Evolutionary conservation across 2,329 filamentous ascomycete species (phyloP), one percentile per base, ranked within the genome.

Genomic region (Botrytis byssoidea): DNA sequence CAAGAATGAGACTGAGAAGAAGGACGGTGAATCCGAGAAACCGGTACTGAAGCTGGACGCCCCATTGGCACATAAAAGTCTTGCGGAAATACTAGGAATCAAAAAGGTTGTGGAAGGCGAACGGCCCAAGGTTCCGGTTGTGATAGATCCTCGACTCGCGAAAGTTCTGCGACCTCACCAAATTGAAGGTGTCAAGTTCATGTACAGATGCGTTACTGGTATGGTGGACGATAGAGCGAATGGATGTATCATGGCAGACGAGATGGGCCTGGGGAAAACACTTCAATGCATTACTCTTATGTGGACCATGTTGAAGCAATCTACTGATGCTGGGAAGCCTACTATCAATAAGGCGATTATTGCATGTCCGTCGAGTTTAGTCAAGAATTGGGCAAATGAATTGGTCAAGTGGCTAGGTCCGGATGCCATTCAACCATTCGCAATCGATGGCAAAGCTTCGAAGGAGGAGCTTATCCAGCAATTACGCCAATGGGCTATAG

Each of bases 201-300:
- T 99, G 86, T 99, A 98, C 83, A 89, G 90, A 77, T 97, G 94
- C 80, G 94, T 96, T 9, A 98, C 95, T 1, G 96, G 96, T n/a
- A 88, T 98, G 87, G 93, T 98, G 73, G 96, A 98, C 79, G 88
- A 92, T 55, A 95, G 95, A 79, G 96, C 96, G 67, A 93, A 98
- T 82, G 96, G 96, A 3, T 99, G 96, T 83, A 99, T 99, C 81
- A 99, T 99, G 96, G 96, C 96, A 71, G 96, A 99, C 82, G 96
- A 98, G 82, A 99, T 99, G 96, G 96, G 96, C 78, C 85, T 99
- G 44, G 96, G 96, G 73, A 99, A 99, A 84, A 99, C 96, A 29
- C 84, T 99, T 61, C 96, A 99, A 85, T 99, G 96, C 83, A 99
- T 99, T 79, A 89, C 96, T 0, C 87, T 99, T 68, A 91, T 99